Conservation (phyloP, 257 asterid species). For the Solanum virginianum region DNA sequence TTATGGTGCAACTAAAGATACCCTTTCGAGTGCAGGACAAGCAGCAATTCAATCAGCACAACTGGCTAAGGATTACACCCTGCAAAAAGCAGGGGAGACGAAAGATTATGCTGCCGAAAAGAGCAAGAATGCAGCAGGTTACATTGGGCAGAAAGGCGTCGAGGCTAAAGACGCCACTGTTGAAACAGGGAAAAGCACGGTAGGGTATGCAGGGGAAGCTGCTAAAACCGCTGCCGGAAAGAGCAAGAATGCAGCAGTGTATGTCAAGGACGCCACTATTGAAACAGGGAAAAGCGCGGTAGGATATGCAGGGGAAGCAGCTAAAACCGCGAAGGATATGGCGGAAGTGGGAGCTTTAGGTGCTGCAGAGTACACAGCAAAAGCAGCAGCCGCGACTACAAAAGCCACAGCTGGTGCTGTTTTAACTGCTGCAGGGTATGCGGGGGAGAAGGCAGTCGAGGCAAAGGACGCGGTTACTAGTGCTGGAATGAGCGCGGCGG, state of each 20-base stretch:
- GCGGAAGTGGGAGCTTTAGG: conserved; percentile 61
- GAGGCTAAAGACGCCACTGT: conserved; percentile 32
- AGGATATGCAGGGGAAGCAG: conserved; percentile 43
- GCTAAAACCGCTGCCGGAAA: conserved; percentile 1
- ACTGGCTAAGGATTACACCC: conserved; percentile 9
- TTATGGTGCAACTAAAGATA: background rate
- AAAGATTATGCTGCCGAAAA: conserved; percentile 3
- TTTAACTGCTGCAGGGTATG: conserved; percentile 36
- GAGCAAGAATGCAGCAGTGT: conserved; percentile 21
- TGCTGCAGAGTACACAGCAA: conserved; percentile 49
- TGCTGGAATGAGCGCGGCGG: conserved; percentile 35
- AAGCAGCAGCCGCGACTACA: conserved; percentile 43
- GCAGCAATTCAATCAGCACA: background rate
- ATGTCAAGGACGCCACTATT: conserved; percentile 23
- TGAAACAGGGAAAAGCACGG: conserved; percentile 25
- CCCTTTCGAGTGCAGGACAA: background rate
- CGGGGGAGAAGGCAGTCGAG: conserved; percentile 25
- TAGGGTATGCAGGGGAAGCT: no score
- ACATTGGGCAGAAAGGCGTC: conserved; percentile 18
- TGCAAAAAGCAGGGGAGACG: conserved; percentile 3
- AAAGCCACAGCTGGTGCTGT: conserved; percentile 35
- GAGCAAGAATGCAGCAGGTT: background rate
- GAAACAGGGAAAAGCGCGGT: conserved; percentile 37
- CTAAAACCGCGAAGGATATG: conserved; percentile 36
- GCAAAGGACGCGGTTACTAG: conserved; percentile 51